phyloP scores from a whole-genome alignment of 176 grass and related monocot species.

The Ensete ventricosum region DNA sequence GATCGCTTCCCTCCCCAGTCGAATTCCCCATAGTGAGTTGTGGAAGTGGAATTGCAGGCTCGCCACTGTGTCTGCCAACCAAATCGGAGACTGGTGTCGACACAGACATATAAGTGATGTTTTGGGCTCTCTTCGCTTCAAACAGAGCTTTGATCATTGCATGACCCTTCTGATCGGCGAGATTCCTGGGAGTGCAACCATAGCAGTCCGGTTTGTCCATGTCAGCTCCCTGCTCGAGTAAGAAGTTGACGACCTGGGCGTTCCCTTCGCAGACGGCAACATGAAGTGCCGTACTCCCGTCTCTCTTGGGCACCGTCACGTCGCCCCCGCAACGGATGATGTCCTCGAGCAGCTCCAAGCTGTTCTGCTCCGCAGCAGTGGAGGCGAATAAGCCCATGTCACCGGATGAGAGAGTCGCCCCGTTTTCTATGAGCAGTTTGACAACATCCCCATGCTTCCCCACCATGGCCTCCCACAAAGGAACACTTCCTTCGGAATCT shows the following conservation, averaged over 20 bases:
- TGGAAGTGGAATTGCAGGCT: constrained; percentile 35
- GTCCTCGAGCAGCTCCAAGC: constrained; percentile 40
- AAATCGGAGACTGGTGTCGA: constrained; percentile 7
- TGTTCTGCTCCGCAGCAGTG: constrained; percentile 46
- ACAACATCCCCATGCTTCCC: constrained; percentile 42
- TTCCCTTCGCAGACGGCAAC: constrained; percentile 65
- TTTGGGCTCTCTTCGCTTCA: constrained; percentile 20
- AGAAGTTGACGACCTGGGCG: constrained; percentile 39
- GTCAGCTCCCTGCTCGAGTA: constrained; percentile 52
- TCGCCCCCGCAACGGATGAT: constrained; percentile 39
- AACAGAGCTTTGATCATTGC: constrained; percentile 53
- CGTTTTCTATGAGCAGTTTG: constrained; percentile 34
- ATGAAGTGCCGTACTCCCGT: constrained; percentile 58
- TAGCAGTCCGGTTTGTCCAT: constrained; percentile 39
- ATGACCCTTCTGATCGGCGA: constrained; percentile 76
- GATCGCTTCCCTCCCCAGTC: not conserved
- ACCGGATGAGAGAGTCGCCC: constrained; percentile 56
- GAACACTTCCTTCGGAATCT: constrained; percentile 75
- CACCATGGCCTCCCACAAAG: constrained; percentile 65
- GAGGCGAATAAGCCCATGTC: constrained; percentile 43
- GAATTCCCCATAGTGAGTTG: too few relatives aligned
- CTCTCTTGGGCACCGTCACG: constrained; percentile 32
- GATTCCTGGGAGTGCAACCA: constrained; percentile 45
- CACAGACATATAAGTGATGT: not conserved
- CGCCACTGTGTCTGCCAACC: constrained; percentile 51